Base-by-base conservation (phyloP, 352 stramenopile genomes). In the Phytopythium aichiense region DNA sequence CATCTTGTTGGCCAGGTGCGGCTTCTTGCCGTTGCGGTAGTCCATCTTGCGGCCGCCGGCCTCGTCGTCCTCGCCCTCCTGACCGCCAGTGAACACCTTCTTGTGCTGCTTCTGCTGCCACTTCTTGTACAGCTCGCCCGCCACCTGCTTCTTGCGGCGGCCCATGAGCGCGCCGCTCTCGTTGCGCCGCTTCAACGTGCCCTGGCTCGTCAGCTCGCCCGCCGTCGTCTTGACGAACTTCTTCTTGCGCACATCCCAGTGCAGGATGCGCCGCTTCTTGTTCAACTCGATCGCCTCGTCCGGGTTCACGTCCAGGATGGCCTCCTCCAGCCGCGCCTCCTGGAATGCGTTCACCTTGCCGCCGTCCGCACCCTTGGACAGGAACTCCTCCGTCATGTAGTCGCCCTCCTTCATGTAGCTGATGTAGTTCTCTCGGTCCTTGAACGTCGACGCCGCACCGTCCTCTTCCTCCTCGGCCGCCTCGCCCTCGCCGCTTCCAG, bases 241-340 rank as follows among this genome's bases (percentile, higher is more conserved):
- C 72, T 98, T 97, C 77, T 99, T 99, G 58, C 96, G 95, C 50
- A 94, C 95, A 76, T 99, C 98, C 98, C 97, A 99, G 74, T 98
- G 91, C 71, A 99, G 85, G 73, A 99, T 97, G 25, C 95, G 83
- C n/a, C 98, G 91, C 70, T 98, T 98, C 72, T 98, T 98, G 63
- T 98, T 97, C 76, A 99, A 89, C 63, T 98, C 92, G 33, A 97
- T 85, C n/a, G 97, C 96, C 62, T 99, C 97, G 63, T 99, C 97
- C 15, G 96, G 96, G 61, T 98, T 98, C 66, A 99, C 93, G 67
- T 99, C 97, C 33, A 99, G 67, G 67, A 99, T 97, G 13, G 95
- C 95, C 61, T 99, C 94, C 72, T 99, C 94, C 48, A 99, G 73
- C 25, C 96, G 75, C 30, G 86, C 83, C 59, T 94, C 80, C 22